phyloP scores from a whole-genome alignment of 2,329 filamentous ascomycete species.

The Byssothecium circinans region DNA sequence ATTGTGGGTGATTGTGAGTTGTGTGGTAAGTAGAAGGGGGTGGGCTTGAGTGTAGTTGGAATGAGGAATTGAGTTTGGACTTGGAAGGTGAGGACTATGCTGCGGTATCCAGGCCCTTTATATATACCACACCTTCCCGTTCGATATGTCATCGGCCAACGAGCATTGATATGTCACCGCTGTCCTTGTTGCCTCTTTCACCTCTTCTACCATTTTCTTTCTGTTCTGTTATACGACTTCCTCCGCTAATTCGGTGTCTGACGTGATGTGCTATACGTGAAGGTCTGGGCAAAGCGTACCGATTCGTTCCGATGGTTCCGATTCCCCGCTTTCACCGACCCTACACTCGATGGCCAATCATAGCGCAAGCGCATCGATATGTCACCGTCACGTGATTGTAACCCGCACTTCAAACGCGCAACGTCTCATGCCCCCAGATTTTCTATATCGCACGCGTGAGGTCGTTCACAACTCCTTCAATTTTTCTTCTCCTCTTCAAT shows the following conservation, averaged over 20 bases:
- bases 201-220: too few relatives aligned
- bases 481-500: background rate
- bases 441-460: background rate
- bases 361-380: conserved; percentile 4
- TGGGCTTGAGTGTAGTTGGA: background rate
- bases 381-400: conserved; percentile 10
- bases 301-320: background rate
- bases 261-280: too few relatives aligned
- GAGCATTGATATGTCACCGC: too few relatives aligned
- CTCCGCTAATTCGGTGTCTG: too few relatives aligned
- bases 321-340: background rate
- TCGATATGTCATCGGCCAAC: conserved; percentile 1
- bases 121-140: background rate
- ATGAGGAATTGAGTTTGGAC: background rate
- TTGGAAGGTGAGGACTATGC: background rate
- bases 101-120: background rate
- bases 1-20: background rate
- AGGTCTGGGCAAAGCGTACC: background rate
- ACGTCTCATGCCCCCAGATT: conserved; percentile 3
- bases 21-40: background rate
- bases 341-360: background rate
- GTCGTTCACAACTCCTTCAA: background rate
- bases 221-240: too few relatives aligned
- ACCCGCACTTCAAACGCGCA: background rate
- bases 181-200: too few relatives aligned